Evolutionary conservation across 345 rosid species (phyloP).

Genomic region (Barbarea vulgaris): DNA sequence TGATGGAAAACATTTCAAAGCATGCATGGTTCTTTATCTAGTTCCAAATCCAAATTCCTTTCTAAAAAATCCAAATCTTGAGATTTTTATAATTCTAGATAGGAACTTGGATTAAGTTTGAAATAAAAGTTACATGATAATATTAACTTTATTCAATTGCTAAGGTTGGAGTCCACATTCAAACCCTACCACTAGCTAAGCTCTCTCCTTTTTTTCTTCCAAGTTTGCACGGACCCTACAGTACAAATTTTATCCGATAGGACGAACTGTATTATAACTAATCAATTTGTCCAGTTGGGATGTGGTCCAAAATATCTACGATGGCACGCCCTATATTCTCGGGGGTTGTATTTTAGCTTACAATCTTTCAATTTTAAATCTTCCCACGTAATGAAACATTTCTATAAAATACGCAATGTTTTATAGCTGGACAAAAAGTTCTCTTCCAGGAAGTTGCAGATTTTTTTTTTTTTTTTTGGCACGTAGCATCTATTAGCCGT

Average conservation of each 20-base stretch:
- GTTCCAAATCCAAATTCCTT: no score
- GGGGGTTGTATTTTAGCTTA: constrained; percentile 19
- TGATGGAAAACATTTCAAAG: not conserved
- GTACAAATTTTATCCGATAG: not conserved
- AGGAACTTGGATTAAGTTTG: not conserved
- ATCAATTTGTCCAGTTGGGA: constrained; percentile 10
- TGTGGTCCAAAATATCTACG: constrained; percentile 24
- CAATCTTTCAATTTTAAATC: not conserved
- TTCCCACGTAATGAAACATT: not conserved
- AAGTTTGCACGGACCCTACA: constrained; percentile 22
- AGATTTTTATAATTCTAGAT: not conserved
- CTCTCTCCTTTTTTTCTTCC: not conserved
- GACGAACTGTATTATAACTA: constrained; percentile 1
- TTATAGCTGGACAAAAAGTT: not conserved
- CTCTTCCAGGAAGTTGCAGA: not conserved
- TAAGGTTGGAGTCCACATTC: not conserved
- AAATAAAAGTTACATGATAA: not conserved
- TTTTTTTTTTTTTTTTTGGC: not conserved
- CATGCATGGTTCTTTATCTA: no score
- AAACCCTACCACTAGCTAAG: constrained; percentile 12
- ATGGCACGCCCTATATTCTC: constrained; percentile 12
- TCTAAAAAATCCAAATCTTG: not conserved
- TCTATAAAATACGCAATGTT: not conserved
- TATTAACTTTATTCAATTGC: not conserved
- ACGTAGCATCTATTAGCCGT: not conserved